Evolutionary conservation across 768 basidiomycete species (phyloP), one percentile per base, ranked within the genome.

Genomic region (Lactifluus pinguis): DNA sequence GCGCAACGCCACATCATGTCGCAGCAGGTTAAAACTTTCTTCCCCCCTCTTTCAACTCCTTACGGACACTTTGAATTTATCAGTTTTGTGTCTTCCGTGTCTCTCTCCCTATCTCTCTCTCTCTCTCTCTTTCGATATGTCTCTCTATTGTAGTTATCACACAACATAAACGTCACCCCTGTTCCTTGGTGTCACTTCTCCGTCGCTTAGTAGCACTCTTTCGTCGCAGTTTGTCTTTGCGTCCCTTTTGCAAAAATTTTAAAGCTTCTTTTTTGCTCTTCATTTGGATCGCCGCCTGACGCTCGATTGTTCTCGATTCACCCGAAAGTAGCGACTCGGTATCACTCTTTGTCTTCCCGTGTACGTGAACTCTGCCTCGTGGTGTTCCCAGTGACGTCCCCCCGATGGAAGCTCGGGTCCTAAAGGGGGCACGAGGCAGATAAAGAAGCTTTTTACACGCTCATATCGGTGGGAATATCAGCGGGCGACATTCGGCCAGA

Each of bases 391-490:
- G 54, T 53, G 47, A 65, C 50, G 53, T 66, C 49, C 58, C 19
- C 38, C 30, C 45, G 36, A 50, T 36, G 52, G 51, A 45, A 63
- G 53, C 55, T 63, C 15, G 41, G 59, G 42, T 38, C 59, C 53
- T 30, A 50, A 62, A 54, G 53, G 4, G 53, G 53, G 41, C 53
- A 55, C 49, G 59, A 63, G 53, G 59, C 62, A 49, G 53, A 61
- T 61, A 55, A 42, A 53, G 53, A 63, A 60, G 48, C 17, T 13
- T 45, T 54, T 51, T 63, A 55, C 59, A 47, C 62, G 58, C 42
- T 60, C 62, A 62, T 62, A 62, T 58, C 61, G 61, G 61, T 58
- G 57, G 52, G 56, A 62, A 53, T 50, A 58, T 62, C 61, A 62
- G 61, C 61, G 32, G 51, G 44, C 44, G 32, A 49, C 45, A 21